phyloP scores from a whole-genome alignment of 805 yeast species.

The Lachancea quebecensis region DNA sequence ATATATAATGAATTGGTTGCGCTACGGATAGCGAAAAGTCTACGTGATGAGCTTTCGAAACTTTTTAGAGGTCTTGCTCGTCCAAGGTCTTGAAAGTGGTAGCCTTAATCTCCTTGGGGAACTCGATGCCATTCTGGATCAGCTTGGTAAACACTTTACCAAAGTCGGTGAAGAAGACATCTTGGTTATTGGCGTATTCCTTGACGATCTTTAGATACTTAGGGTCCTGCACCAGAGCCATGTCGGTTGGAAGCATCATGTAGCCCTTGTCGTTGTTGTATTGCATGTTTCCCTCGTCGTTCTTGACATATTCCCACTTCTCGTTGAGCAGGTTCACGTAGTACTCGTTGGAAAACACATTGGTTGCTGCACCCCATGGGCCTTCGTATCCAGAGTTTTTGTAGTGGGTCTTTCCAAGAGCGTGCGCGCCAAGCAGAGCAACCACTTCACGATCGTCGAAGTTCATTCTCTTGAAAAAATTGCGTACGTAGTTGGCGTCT shows the following conservation, averaged over 20 bases:
- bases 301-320: slow-evolving; percentile 46
- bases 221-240: slow-evolving; percentile 58
- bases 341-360: slow-evolving; percentile 67
- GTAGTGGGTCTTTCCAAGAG: slow-evolving; percentile 69
- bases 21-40: too few species aligned
- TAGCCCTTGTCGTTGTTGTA: slow-evolving; percentile 57
- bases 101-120: slow-evolving; percentile 43
- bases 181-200: slow-evolving; percentile 60
- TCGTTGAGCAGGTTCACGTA: slow-evolving; percentile 50
- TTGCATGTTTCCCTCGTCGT: slow-evolving; percentile 55
- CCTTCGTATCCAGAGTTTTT: slow-evolving; percentile 73
- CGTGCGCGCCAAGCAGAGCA: slow-evolving; percentile 69
- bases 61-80: slow-evolving; percentile 39
- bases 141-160: slow-evolving; percentile 60
- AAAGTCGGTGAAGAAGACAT: slow-evolving; percentile 56
- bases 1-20: background rate
- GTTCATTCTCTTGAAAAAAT: slow-evolving; percentile 58
- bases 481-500: slow-evolving; percentile 59
- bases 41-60: too few species aligned
- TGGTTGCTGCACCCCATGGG: slow-evolving; percentile 83
- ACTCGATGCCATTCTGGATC: slow-evolving; percentile 68
- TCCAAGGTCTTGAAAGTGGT: slow-evolving; percentile 59
- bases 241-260: slow-evolving; percentile 86
- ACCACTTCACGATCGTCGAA: slow-evolving; percentile 68
- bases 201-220: slow-evolving; percentile 55